Base-by-base conservation (phyloP, 2,329 filamentous ascomycete genomes). In the Dothideomycetes sp. region DNA sequence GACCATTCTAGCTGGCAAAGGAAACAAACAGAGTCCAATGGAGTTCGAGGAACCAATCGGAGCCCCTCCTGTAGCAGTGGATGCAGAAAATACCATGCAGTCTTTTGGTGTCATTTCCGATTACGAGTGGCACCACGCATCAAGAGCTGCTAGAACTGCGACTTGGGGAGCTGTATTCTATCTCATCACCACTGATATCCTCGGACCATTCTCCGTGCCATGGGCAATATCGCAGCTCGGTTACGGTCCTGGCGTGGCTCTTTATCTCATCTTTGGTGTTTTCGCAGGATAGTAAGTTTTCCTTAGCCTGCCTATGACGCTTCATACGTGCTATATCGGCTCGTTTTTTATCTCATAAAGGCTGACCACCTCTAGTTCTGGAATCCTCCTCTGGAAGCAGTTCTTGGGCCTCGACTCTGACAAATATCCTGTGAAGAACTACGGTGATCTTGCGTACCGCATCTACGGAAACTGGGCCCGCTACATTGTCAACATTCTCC, bases 181-280 rank as follows among this genome's bases (percentile, higher is more conserved):
- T 47, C 49, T 67, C 29, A 64, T 66, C 40, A 62, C 58, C 1
- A 67, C 63, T 3, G 63, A 66, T 41, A 57, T 63, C 18, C 52
- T 63, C 2, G 61, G 61, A 3, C 58, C 58, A 1, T 60, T 50
- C 45, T 53, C 49, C 32, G 52, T 57, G 3, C 58, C 58, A 5
- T 61, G 54, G 50, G 53, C 57, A 2, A 44, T 58, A 11, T 42
- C 47, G 8, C 47, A 52, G 32, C 49, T 58, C 43, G 54, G 54
- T 1, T 59, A 52, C 33, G 57, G 60, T 7, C 59, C 59, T 24
- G 59, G 60, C n/a, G 45, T 59, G 11, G 49, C 52, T 14, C 43
- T 63, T 15, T 63, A 62, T 45, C 55, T 53, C 4, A 49, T 61
- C 12, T 63, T 63, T 32, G 60, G 56, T 24, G 47, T 39, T 9